Evolutionary conservation across 1,284 basidiomycete genomes (phyloP).

Genomic region (Pyrrhoderma noxium): DNA sequence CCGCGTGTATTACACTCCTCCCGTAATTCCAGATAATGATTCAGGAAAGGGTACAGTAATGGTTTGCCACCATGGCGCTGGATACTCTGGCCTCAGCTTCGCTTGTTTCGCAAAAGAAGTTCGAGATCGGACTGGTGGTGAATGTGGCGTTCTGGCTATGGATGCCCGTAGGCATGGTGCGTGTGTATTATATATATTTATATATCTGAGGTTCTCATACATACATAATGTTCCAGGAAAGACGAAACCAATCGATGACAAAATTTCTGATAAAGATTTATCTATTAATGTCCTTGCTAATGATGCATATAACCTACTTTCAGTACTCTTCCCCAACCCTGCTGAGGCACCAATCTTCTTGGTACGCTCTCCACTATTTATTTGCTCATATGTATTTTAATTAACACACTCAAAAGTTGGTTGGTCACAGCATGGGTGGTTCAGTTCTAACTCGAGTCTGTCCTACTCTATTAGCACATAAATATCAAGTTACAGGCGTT

Average conservation of each 20-base stretch:
- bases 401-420: constrained; percentile 41
- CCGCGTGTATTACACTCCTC: constrained; percentile 70
- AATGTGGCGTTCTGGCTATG: constrained; percentile 77
- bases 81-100: constrained; percentile 84
- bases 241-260: constrained; percentile 37
- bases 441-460: constrained; percentile 74
- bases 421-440: constrained; percentile 91
- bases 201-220: constrained; percentile 8
- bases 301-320: constrained; percentile 67
- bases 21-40: constrained; percentile 36
- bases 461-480: constrained; percentile 55
- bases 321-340: constrained; percentile 62
- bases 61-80: constrained; percentile 92
- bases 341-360: constrained; percentile 61
- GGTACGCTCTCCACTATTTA: constrained; percentile 36
- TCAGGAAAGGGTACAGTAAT: constrained; percentile 48
- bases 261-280: constrained; percentile 54
- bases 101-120: constrained; percentile 84
- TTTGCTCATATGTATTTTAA: not conserved
- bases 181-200: constrained; percentile 27
- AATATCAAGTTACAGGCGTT: constrained; percentile 75
- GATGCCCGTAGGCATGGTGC: constrained; percentile 89
- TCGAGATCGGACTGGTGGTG: constrained; percentile 49
- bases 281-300: constrained; percentile 61
- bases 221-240: constrained; percentile 46